Evolutionary conservation across 495 filamentous ascomycete genomes (phyloP), one percentile per base, ranked within the genome.

Genomic region (Penicillium lagena): DNA sequence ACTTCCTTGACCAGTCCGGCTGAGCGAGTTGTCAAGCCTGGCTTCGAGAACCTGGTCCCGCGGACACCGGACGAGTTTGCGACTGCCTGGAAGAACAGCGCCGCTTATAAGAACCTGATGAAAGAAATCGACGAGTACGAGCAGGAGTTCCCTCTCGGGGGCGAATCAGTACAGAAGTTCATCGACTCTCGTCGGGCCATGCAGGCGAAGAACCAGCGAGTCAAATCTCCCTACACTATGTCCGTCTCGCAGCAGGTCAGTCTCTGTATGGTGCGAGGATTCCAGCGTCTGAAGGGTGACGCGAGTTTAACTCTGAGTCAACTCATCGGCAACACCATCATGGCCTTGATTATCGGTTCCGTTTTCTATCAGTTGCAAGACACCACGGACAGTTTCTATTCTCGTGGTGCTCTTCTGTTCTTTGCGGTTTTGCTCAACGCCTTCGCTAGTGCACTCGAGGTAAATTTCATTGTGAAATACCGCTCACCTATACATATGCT

Each of bases 371-470:
- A 95, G 49, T 60, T 95, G 13, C 57, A 76, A 22, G 60, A 56
- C 1, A 71, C 72, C 29, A 89, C 88, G 7, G 55, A 60, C 14
- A 87, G 80, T 62, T 94, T 96, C 70, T 97, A 82, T 67, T 78
- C 80, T 52, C 79, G 88, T 42, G 89, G 87, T 39, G 87, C 87
- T 47, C 70, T 96, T 29, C 73, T 97, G 31, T 97, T 96, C 80
- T 96, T 97, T 56, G 87, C 89, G 46, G 83, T 94, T 49, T 73
- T 97, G 36, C 62, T 95, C 64, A 95, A 95, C 59, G 90, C 90
- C 17, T 95, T 96, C 55, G 76, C 83, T 47, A 86, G 81, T 65
- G 82, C 82, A 46, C 73, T 95, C 8, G 90, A 95, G 68, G 80
- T 83, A 61, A 39, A 58, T 47, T 39, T 10, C 9, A 36, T n/a